These are phyloP conservation scores for Diaporthe amygdali DNA, from an alignment of 2,329 filamentous ascomycete genomes.

Conservation along the genomic window DNA sequence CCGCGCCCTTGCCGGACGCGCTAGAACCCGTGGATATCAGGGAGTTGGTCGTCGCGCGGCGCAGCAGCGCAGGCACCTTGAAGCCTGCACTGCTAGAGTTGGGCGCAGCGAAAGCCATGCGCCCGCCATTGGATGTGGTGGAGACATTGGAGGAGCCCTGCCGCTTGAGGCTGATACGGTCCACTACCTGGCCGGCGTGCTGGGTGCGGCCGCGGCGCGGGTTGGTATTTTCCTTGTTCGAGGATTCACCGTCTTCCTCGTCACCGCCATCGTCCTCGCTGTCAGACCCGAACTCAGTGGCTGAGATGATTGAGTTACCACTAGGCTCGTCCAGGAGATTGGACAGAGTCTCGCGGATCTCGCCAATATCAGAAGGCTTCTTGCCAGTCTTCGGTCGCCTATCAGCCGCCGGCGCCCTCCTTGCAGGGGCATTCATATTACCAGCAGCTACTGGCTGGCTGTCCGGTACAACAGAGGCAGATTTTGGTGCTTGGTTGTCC, in stretches of 20 bases:
- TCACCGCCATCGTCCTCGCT: constrained; percentile 58
- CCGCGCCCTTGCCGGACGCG: neutral
- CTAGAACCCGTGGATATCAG: constrained; percentile 36
- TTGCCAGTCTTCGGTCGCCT: constrained; percentile 67
- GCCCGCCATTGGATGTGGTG: constrained; percentile 38
- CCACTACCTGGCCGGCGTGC: constrained; percentile 59
- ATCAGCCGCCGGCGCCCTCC: constrained; percentile 62
- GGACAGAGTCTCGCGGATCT: constrained; percentile 84
- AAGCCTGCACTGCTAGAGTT: constrained; percentile 52
- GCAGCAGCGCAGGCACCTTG: constrained; percentile 73
- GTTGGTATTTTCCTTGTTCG: constrained; percentile 59
- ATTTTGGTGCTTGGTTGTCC: constrained; percentile 37
- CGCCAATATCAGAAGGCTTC: constrained; percentile 76
- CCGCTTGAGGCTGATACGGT: constrained; percentile 76
- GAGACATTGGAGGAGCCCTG: constrained; percentile 40
- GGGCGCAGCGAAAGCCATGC: constrained; percentile 61
- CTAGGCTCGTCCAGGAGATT: constrained; percentile 79
- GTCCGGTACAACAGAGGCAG: constrained; percentile 48
- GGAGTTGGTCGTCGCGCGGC: constrained; percentile 74
- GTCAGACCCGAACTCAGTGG: constrained; percentile 56
- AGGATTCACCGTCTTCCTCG: constrained; percentile 41
- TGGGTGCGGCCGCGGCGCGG: constrained; percentile 38
- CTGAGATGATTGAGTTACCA: constrained; percentile 51
- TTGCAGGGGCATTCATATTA: constrained; percentile 39
- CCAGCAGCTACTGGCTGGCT: constrained; percentile 54